These are phyloP conservation scores for Marsdenia floribunda DNA, from an alignment of 257 asterid species.

Conservation along the genomic window DNA sequence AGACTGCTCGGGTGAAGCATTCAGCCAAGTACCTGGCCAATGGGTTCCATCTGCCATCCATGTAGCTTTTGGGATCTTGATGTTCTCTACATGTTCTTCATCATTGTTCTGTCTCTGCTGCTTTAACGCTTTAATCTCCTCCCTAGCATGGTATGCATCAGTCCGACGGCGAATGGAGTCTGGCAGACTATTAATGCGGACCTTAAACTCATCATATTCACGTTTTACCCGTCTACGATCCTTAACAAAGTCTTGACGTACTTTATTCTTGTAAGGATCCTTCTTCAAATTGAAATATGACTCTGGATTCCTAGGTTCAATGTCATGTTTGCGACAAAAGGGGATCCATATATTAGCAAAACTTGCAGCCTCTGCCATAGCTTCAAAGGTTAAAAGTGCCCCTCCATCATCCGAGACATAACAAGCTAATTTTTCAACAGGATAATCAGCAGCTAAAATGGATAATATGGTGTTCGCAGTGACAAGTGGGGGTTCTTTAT, in stretches of 20 bases:
- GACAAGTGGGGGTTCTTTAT: slow-evolving; percentile 77
- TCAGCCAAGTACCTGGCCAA: slow-evolving; percentile 84
- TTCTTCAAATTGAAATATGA: slow-evolving; percentile 54
- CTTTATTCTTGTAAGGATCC: slow-evolving; percentile 69
- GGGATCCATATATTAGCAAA: slow-evolving; percentile 73
- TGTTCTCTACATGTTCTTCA: slow-evolving; percentile 45
- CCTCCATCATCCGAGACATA: slow-evolving; percentile 82
- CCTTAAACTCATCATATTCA: slow-evolving; percentile 78
- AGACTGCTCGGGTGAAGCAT: slow-evolving; percentile 46
- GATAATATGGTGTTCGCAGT: slow-evolving; percentile 72
- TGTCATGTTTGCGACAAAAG: slow-evolving; percentile 63
- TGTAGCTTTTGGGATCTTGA: slow-evolving; percentile 59
- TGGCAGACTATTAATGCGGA: slow-evolving; percentile 58
- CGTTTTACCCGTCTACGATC: slow-evolving; percentile 70
- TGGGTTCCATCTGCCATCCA: slow-evolving; percentile 91
- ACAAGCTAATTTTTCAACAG: slow-evolving; percentile 70
- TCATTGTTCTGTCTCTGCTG: slow-evolving; percentile 56
- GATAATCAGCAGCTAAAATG: slow-evolving; percentile 59
- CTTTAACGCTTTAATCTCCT: slow-evolving; percentile 56
- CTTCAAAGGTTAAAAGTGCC: slow-evolving; percentile 70
- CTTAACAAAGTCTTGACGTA: slow-evolving; percentile 56
- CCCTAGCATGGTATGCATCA: slow-evolving; percentile 69
- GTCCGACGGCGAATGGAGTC: slow-evolving; percentile 67
- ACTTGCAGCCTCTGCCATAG: slow-evolving; percentile 81
- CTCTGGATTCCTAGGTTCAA: slow-evolving; percentile 73